Conservation (phyloP, 371 early-diverging fungal genomes). For the Capniomyces stellatus region DNA sequence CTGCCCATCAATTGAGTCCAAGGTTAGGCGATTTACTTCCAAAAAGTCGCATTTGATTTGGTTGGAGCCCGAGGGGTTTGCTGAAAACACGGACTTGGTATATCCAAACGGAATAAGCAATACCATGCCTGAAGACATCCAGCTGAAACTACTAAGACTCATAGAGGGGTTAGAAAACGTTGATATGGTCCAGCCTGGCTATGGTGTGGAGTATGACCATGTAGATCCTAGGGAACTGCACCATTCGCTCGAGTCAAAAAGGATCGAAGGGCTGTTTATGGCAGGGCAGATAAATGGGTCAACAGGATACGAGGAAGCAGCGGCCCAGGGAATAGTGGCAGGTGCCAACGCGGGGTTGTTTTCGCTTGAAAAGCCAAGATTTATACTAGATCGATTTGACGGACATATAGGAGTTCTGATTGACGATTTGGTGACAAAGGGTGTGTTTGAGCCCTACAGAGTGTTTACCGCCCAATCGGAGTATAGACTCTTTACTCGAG, state of each 20-base stretch:
- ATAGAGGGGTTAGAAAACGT: conserved; percentile 65
- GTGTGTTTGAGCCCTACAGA: conserved; percentile 71
- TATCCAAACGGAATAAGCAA: conserved; percentile 76
- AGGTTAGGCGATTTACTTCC: conserved; percentile 50
- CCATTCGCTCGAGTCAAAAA: conserved; percentile 59
- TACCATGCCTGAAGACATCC: conserved; percentile 64
- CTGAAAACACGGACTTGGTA: conserved; percentile 36
- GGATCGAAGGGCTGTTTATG: conserved; percentile 53
- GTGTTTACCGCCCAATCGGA: conserved; percentile 74
- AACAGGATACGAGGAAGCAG: conserved; percentile 78
- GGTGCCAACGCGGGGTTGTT: conserved; percentile 65
- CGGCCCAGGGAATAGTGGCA: conserved; percentile 67
- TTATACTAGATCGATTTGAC: conserved; percentile 56
- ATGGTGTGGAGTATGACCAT: conserved; percentile 78
- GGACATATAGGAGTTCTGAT: conserved; percentile 73
- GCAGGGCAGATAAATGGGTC: conserved; percentile 83
- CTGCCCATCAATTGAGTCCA: conserved; percentile 70
- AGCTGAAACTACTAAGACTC: conserved; percentile 45
- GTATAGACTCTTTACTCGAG: conserved; percentile 50
- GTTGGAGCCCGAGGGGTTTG: conserved; percentile 64
- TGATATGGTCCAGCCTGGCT: conserved; percentile 49
- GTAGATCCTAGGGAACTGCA: conserved; percentile 65
- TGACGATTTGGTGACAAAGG: conserved; percentile 67
- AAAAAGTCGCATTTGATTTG: conserved; percentile 52
- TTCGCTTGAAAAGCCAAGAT: conserved; percentile 25